Evolutionary conservation across 2,329 filamentous ascomycete species (phyloP).

Genomic region (Diaporthe caulivora): DNA sequence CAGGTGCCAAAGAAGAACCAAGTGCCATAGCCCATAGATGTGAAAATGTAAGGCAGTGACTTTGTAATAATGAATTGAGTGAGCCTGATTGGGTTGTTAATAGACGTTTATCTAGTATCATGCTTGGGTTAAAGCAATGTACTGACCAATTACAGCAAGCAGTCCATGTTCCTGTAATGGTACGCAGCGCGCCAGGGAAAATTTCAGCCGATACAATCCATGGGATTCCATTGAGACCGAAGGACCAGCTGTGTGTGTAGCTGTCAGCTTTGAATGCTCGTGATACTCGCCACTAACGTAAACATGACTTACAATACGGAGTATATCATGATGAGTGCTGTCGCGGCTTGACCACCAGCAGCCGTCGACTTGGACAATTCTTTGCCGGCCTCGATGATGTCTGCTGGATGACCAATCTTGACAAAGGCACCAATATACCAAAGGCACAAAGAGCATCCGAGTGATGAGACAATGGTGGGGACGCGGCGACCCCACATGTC

Average conservation of each 20-base stretch:
- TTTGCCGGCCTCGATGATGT: conserved; percentile 56
- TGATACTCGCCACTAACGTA: not conserved
- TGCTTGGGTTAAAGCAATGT: not conserved
- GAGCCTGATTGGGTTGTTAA: conserved; percentile 41
- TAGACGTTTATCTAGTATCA: not conserved
- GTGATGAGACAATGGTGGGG: conserved; percentile 60
- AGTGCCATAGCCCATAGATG: conserved; percentile 60
- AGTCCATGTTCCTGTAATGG: conserved; percentile 55
- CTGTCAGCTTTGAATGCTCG: not conserved
- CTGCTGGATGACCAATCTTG: conserved; percentile 62
- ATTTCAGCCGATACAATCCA: conserved; percentile 61
- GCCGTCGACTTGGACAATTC: conserved; percentile 55
- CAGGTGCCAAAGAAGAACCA: conserved; percentile 69
- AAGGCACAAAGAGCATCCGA: conserved; percentile 61
- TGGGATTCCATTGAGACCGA: conserved; percentile 59
- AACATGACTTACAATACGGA: conserved; percentile 54
- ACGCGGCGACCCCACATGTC: conserved; percentile 55
- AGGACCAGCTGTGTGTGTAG: conserved; percentile 50
- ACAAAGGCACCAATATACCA: conserved; percentile 67
- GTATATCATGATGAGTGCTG: conserved; percentile 67
- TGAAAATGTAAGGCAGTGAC: conserved; percentile 59
- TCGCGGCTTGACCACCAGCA: conserved; percentile 64
- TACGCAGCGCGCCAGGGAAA: conserved; percentile 58
- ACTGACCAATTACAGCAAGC: conserved; percentile 54
- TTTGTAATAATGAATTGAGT: conserved; percentile 59